Conservation (phyloP, 208 protist species). For the Trichomonas tenax region DNA sequence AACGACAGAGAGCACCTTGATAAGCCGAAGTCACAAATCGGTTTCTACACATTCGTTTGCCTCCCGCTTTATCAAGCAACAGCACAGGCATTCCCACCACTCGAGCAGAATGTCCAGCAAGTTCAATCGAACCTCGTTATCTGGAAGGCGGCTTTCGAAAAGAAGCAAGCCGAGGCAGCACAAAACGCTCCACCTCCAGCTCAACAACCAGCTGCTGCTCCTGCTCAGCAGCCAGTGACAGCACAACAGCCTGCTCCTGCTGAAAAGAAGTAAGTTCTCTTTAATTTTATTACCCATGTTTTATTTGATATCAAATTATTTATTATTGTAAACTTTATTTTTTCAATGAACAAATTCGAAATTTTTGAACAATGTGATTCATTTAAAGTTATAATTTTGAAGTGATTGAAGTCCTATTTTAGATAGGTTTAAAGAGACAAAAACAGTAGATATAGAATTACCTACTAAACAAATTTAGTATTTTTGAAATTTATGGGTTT, state of each 20-base stretch:
- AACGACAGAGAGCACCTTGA: neutral
- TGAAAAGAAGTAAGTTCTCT: neutral
- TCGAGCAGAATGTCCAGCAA: neutral
- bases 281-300: neutral
- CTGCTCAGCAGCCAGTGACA: neutral
- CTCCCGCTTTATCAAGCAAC: neutral
- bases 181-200: neutral
- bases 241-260: too few relatives aligned
- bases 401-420: too few relatives aligned
- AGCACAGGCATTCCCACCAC: neutral
- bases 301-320: too few relatives aligned
- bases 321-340: too few relatives aligned
- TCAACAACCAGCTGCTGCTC: neutral
- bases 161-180: neutral
- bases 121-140: neutral
- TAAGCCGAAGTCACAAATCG: neutral
- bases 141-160: neutral
- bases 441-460: too few relatives aligned
- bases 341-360: too few relatives aligned
- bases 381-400: too few relatives aligned
- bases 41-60: slow-evolving; percentile 13
- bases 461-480: too few relatives aligned
- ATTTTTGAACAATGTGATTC: too few relatives aligned
- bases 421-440: too few relatives aligned
- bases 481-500: too few relatives aligned